phyloP scores from a whole-genome alignment of 768 basidiomycete genomes.

The Candolleomyces aberdarensis region DNA sequence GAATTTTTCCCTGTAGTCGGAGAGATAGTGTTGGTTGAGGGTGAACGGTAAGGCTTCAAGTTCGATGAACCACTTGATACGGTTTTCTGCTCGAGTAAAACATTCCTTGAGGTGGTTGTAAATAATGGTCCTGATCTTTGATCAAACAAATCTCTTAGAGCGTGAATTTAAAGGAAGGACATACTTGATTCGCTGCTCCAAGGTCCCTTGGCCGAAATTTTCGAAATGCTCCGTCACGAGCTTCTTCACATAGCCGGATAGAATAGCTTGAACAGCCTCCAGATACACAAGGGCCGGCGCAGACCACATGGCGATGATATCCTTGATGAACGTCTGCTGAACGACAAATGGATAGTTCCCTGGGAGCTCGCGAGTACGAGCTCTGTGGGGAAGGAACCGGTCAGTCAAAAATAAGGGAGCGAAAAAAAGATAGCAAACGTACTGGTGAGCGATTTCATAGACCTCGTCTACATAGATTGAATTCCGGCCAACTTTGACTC shows the following conservation, averaged over 20 bases:
- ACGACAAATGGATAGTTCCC: constrained; percentile 66
- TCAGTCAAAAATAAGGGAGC: background rate
- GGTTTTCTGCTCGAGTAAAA: constrained; percentile 32
- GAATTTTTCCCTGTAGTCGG: constrained; percentile 41
- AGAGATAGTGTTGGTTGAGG: constrained; percentile 48
- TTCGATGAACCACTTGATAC: constrained; percentile 45
- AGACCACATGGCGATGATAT: constrained; percentile 45
- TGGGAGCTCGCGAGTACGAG: constrained; percentile 69
- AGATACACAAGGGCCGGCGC: constrained; percentile 46
- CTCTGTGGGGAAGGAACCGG: constrained; percentile 41
- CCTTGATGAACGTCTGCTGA: constrained; percentile 44
- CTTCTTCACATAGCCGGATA: constrained; percentile 36
- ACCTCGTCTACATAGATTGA: background rate
- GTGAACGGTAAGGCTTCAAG: constrained; percentile 52
- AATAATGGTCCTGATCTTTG: constrained; percentile 24
- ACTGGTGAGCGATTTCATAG: background rate
- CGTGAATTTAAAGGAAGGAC: background rate
- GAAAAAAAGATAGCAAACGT: background rate
- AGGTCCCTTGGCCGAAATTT: constrained; percentile 47
- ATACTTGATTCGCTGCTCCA: constrained; percentile 45
- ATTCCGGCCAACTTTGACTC: background rate
- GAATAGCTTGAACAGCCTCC: constrained; percentile 29
- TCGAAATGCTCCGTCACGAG: constrained; percentile 51
- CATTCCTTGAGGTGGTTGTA: constrained; percentile 48
- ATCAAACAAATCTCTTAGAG: no score